Evolutionary conservation across 2,329 filamentous ascomycete species (phyloP), one percentile per base, ranked within the genome.

Genomic region (Stagonosporopsis rhizophila): DNA sequence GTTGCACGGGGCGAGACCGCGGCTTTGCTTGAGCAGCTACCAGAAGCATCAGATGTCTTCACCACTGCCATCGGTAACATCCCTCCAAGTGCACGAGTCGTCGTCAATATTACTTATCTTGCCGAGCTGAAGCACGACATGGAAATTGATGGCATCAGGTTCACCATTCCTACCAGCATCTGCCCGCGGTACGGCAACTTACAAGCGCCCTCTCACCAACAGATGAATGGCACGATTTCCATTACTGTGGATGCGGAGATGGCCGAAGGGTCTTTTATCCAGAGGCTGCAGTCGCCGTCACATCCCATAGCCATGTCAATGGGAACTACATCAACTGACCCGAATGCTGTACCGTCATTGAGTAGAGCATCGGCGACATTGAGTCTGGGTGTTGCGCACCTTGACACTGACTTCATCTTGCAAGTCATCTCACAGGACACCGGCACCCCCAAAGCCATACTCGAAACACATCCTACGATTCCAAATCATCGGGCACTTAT

Each of bases 81-180:
- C 0, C 85, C 87, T 0, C 80, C 84, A 0, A 80, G 80, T 0
- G 81, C 83, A 15, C 81, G 78, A 30, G 76, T 90, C 30, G 70
- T 80, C 6, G 82, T 91, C 6, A 80, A 87, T 11, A 84, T 91
- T 52, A 84, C 80, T 0, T 91, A 89, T 59, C 79, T 90, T 4
- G 87, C 86, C 2, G 88, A 92, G 70, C 79, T 92, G 50, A 90
- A 90, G 75, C 87, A 91, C 62, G 88, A 91, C 67, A 83, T 86
- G 39, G 85, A 87, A 59, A 79, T 84, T 3, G 87, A 92, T 66
- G 87, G 87, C 6, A 78, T 89, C 23, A 83, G 88, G 6, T 89
- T 89, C 68, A 91, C 85, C 4, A 83, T 92, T 4, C 89, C 89
- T 0, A 89, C 83, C 0, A 76, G 73, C 44, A 87, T 92, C 52